Evolutionary conservation across 768 basidiomycete species (phyloP).

Genomic region (Boletus rubescentipes): DNA sequence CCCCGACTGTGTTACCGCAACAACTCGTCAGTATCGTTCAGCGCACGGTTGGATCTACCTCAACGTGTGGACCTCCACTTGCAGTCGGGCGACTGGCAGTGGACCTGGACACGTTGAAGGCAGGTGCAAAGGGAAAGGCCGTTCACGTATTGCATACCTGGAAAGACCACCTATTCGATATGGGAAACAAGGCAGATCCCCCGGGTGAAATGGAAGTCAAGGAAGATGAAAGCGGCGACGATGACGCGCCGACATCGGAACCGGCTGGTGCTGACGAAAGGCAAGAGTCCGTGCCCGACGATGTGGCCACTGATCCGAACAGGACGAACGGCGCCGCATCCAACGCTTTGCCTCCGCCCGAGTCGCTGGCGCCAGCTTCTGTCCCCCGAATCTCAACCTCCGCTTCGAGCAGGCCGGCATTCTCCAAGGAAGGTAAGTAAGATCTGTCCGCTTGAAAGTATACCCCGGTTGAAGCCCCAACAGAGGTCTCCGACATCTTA

Average conservation of each 20-base stretch:
- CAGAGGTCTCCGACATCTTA: constrained; percentile 39
- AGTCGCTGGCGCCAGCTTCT: constrained; percentile 6
- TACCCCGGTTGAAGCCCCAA: background rate
- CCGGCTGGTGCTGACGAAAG: constrained; percentile 1
- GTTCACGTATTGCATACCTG: constrained; percentile 71
- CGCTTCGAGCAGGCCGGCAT: constrained; percentile 10
- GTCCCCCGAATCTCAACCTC: constrained; percentile 1
- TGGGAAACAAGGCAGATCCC: constrained; percentile 62
- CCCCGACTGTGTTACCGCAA: constrained; percentile 35
- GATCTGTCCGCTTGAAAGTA: background rate
- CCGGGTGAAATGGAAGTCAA: constrained; percentile 43
- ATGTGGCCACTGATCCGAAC: constrained; percentile 5
- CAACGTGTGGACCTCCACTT: constrained; percentile 48
- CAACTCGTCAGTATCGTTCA: constrained; percentile 67
- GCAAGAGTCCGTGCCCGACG: constrained; percentile 11
- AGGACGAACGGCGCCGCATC: constrained; percentile 27
- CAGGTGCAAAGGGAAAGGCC: constrained; percentile 73
- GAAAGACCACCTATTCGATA: constrained; percentile 74
- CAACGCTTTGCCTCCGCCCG: constrained; percentile 5
- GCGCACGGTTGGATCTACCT: constrained; percentile 35
- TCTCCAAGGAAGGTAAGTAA: constrained; percentile 34
- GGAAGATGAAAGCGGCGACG: constrained; percentile 5
- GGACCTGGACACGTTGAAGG: constrained; percentile 45
- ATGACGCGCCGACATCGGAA: constrained; percentile 13
- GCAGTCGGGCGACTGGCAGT: constrained; percentile 75